Conservation (phyloP, 2,329 filamentous ascomycete species). For the Fusarium haematococcum region DNA sequence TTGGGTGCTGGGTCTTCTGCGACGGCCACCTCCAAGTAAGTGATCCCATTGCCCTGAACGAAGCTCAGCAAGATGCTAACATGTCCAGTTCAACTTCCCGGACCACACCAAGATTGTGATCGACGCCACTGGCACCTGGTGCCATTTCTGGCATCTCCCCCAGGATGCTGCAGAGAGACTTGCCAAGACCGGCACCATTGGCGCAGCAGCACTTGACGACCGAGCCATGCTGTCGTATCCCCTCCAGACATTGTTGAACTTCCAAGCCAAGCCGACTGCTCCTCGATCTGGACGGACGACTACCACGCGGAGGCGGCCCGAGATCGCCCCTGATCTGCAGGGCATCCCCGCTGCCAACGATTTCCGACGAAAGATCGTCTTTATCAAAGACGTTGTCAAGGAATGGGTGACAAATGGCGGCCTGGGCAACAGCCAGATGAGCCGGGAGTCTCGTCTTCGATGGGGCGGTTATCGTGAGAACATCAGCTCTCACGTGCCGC, state of each 20-base stretch:
- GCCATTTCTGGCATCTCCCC: constrained; percentile 82
- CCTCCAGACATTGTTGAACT: constrained; percentile 79
- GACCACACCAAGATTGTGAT: constrained; percentile 89
- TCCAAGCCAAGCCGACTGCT: constrained; percentile 60
- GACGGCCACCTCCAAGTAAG: constrained; percentile 81
- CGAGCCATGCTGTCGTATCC: constrained; percentile 79
- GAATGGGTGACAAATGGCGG: constrained; percentile 80
- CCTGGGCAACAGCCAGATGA: constrained; percentile 74
- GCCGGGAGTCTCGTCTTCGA: constrained; percentile 63
- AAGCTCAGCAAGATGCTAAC: constrained; percentile 34
- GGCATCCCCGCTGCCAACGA: constrained; percentile 78
- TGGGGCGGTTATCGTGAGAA: constrained; percentile 71
- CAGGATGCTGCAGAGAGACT: constrained; percentile 77
- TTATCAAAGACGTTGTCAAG: constrained; percentile 74
- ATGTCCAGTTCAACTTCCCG: constrained; percentile 82
- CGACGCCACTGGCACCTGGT: constrained; percentile 78
- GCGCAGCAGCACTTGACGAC: constrained; percentile 76
- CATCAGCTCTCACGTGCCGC: constrained; percentile 60
- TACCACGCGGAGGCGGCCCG: constrained; percentile 66
- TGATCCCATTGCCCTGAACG: not conserved
- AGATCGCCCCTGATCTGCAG: constrained; percentile 71
- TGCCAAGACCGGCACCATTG: constrained; percentile 72
- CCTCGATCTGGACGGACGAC: constrained; percentile 57
- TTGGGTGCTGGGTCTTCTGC: constrained; percentile 84
- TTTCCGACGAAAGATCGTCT: constrained; percentile 79